Evolutionary conservation across 2,329 filamentous ascomycete genomes (phyloP).

Genomic region (Fusarium redolens): DNA sequence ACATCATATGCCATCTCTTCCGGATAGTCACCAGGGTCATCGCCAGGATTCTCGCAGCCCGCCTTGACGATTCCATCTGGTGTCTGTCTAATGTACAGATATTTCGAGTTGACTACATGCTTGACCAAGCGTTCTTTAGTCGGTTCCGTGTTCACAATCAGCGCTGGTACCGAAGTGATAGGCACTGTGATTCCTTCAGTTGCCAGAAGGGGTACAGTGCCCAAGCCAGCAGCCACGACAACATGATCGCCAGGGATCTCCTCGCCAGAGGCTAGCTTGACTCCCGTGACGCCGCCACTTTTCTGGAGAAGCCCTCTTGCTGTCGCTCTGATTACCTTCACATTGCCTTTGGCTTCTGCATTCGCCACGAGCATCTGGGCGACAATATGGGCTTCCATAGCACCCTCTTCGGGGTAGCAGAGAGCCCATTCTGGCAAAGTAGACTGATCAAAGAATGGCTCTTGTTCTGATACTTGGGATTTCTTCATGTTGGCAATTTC

Average conservation of each 20-base stretch:
- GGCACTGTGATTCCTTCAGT: conserved; percentile 4
- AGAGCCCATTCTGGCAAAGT: conserved; percentile 12
- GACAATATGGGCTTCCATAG: conserved; percentile 25
- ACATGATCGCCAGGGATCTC: conserved; percentile 2
- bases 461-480: not conserved
- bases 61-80: conserved; percentile 16
- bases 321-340: not conserved
- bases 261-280: not conserved
- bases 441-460: not conserved
- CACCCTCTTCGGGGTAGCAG: conserved; percentile 19
- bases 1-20: conserved; percentile 12
- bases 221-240: conserved; percentile 27
- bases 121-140: not conserved
- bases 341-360: not conserved
- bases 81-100: conserved; percentile 24
- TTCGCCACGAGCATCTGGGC: conserved; percentile 21
- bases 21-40: conserved; percentile 22
- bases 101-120: conserved; percentile 21
- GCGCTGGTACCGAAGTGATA: conserved; percentile 1
- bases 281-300: not conserved
- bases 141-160: conserved; percentile 28
- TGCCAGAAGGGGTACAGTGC: conserved; percentile 9
- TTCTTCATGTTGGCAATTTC: not conserved
- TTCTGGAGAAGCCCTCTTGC: not conserved
- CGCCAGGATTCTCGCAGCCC: conserved; percentile 25